Base-by-base conservation (phyloP, 2,329 filamentous ascomycete genomes). In the Thielaviopsis populi region DNA sequence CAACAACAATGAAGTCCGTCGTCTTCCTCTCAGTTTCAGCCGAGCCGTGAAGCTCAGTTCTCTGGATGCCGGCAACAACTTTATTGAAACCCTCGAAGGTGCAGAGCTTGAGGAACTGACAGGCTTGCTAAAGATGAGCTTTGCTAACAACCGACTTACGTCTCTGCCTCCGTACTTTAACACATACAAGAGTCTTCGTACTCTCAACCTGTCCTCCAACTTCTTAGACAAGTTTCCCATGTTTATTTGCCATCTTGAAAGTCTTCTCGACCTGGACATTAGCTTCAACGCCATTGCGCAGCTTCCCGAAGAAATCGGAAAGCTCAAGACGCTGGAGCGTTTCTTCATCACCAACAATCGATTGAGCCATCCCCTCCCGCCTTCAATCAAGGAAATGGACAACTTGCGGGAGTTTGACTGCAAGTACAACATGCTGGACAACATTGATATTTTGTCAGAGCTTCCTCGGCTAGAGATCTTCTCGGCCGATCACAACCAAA, bases 341-440 rank as follows among this genome's bases (percentile, higher is more conserved):
- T 81, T 99, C 37, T 90, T 94, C 76, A 92, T 96, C 69, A 97
- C 94, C 1, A 99, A 99, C 75, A 99, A 99, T 74, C 86, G 88
- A 66, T 77, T 99, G 15, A 81, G 82, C 22, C 89, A 89, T 2
- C 79, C 85, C 6, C 83, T 97, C 42, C 88, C 91, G 8, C 76
- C 81, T 1, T 82, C 84, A 0, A 88, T 97, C 70, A 82, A 79
- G 67, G 79, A 87, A n/a, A 76, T 97, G 7, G 75, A 81, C 58
- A 95, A 82, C 70, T 77, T 99, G 62, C 89, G 89, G 67, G 92
- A 97, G 74, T 83, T 99, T 53, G 94, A 99, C 73, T 86, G 95
- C 68, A 90, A 95, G 68, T 97, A 95, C 78, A 99, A 99, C 71
- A 80, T 83, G 19, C 88, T 99, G 64, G 85, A 86, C 60, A 91